These are phyloP conservation scores for Fusarium mexicanum DNA, from an alignment of 2,329 filamentous ascomycete genomes.

Conservation along the genomic window DNA sequence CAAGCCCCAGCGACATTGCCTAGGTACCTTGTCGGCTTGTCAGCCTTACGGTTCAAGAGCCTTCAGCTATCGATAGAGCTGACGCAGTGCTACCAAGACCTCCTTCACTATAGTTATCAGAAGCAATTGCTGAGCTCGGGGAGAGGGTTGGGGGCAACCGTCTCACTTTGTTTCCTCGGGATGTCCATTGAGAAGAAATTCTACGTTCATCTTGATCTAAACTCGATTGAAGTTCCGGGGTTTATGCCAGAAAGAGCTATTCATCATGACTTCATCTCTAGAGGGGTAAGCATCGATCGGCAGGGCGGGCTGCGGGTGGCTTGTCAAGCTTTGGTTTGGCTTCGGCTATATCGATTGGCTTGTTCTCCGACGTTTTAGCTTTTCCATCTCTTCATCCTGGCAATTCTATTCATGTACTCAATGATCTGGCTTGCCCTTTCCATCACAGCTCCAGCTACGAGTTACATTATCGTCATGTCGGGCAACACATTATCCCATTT, in stretches of 20 bases:
- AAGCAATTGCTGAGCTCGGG: neutral
- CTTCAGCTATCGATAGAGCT: neutral
- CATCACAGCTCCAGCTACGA: no score
- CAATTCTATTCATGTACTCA: neutral
- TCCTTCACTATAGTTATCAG: neutral
- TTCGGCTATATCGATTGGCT: neutral
- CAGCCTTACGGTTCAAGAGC: neutral
- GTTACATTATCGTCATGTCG: fast-evolving
- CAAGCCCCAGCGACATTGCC: neutral
- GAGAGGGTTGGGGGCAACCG: neutral
- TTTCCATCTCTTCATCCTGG: neutral
- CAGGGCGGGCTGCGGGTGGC: slow-evolving; percentile 10
- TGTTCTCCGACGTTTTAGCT: neutral
- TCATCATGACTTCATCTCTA: slow-evolving; percentile 6
- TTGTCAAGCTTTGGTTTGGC: neutral
- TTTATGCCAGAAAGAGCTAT: neutral
- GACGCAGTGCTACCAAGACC: neutral
- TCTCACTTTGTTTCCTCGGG: neutral
- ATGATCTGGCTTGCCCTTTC: no score
- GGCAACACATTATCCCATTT: neutral
- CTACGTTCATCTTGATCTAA: neutral
- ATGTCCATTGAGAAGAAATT: neutral
- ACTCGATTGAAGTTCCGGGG: neutral
- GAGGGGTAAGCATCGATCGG: slow-evolving; percentile 2
- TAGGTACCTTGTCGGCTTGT: neutral